Base-by-base conservation (phyloP, 2,329 filamentous ascomycete species). In the Paecilomyces sp. region DNA sequence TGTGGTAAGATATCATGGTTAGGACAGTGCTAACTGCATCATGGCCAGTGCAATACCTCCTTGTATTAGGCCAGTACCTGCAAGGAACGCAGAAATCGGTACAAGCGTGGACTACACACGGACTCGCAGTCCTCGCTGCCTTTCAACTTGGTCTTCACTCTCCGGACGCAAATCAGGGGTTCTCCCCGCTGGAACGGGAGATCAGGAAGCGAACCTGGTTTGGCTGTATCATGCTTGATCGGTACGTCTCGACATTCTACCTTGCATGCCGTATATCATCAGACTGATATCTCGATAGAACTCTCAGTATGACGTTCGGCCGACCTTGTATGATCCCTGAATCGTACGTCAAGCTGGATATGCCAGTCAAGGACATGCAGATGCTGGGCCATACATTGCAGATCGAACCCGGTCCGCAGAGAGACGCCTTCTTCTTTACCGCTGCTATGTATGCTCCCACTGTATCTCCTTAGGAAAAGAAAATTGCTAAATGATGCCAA, bases 51-150 rank as follows among this genome's bases (percentile, higher is more conserved):
- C 80, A 83, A 65, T 77, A 76, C 51, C 72, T 83, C 7, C 70
- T 85, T 0, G 60, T 84, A 0, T 74, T 79, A 63, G 76, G 76
- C 3, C 79, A 82, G 55, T 84, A 84, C 59, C 72, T 84, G 0
- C 82, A 85, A 63, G 81, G 82, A 1, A 83, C 81, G 0, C 79
- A 82, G 41, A 78, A 77, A 22, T 83, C 82, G 0, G 72, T 82
- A 1, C 77, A 83, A 58, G 79, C 82, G 1, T 85, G 82, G 82
- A 80, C 75, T 0, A 74, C 80, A 0, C 83, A 85, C 61, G 82
- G 83, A 0, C 71, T 84, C 0, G 77, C 81, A 0, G 76, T 84
- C 2, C 80, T 77, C 60, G 77, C 79, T 0, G 82, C 82, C 0
- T 70, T 82, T 28, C 78, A 82, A 31, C 69, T 85, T 1, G 82